Evolutionary conservation across 148 eudicot species (phyloP), one percentile per base, ranked within the genome.

Genomic region (Silene conica): DNA sequence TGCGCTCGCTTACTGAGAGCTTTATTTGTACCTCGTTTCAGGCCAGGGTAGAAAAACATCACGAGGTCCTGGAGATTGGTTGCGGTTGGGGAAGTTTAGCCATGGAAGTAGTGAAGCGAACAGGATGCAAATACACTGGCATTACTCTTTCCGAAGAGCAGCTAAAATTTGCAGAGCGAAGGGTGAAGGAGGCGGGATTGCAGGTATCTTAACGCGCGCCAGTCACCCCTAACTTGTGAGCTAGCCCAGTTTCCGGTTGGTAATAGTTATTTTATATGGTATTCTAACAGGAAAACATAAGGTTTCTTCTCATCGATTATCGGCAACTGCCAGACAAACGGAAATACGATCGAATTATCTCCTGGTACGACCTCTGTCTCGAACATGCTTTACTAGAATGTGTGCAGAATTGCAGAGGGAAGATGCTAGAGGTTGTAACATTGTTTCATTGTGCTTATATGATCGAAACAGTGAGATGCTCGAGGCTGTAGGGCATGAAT

Each of bases 11-110:
- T 38, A 38, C 43, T 38, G 43, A 38, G 43, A 38, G 22, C 28
- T 71, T 23, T 10, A 70, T 21, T 31, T 28, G 45, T 8, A 21
- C 46, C 54, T 57, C 6, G 43, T 70, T 73, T 18, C 67, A 95
- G 99, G 96, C 97, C 22, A 86, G 85, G 79, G 81, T 92, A 61
- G 72, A 80, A 23, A 89, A 89, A 79, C 79, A 81, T 21, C 96
- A 96, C 64, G 88, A 90, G 76, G 70, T 96, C 73, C 86, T 96
- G 21, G 99, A 96, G 79, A 92, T 96, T 70, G 99, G 99, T 8
- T 89, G 96, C 72, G 99, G 99, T 67, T 92, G 97, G 99, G 99
- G 99, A 65, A 90, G 87, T 80, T 83, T 96, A 48, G 99, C 99
- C 71, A 87, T 92, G 54, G 97, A 96, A 88, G 85, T 88, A 48